Evolutionary conservation across 2,329 filamentous ascomycete species (phyloP), one percentile per base, ranked within the genome.

Genomic region (Shiraia bambusicola): DNA sequence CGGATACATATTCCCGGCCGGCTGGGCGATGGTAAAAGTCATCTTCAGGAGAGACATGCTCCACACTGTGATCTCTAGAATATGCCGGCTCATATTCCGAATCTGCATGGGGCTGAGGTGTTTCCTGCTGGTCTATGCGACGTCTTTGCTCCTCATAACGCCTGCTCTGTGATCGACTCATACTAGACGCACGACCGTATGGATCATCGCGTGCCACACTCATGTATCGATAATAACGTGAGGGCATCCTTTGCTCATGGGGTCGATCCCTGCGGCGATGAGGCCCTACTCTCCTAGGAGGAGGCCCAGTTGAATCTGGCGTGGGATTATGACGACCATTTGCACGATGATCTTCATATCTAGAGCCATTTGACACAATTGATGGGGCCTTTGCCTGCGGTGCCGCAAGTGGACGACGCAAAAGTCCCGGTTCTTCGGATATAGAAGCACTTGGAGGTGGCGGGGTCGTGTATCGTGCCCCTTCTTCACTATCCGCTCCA

Each of bases 101-200:
- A 9, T 63, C 60, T 5, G 55, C 50, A 19, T 54, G 58, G 13
- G 64, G 65, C 14, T 66, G 61, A 1, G 62, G 64, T 11, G 60
- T 67, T 35, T 69, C 65, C 34, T 65, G 61, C 37, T 69, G 58
- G 40, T 67, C 60, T 28, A 69, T 58, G 9, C 64, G 59, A 16
- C 65, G 64, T 8, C 62, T 59, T 16, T 65, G 59, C 36, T 67
- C 59, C 33, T 66, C 65, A 30, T 69, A 69, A 51, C 65, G 48
- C 31, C 56, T 58, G 28, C 61, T 62, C 40, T 69, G 64, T 10
- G 64, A 60, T 14, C 65, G 61, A 14, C 57, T 60, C 44, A 67
- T 64, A 44, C 60, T 67, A 6, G 64, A 50, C 6, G 58, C 63
- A 19, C 65, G 62, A 32, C 56, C 54, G 32, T 63, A 65, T 34